Conservation (phyloP, 352 stramenopile genomes). For the Globisporangium ultimum region DNA sequence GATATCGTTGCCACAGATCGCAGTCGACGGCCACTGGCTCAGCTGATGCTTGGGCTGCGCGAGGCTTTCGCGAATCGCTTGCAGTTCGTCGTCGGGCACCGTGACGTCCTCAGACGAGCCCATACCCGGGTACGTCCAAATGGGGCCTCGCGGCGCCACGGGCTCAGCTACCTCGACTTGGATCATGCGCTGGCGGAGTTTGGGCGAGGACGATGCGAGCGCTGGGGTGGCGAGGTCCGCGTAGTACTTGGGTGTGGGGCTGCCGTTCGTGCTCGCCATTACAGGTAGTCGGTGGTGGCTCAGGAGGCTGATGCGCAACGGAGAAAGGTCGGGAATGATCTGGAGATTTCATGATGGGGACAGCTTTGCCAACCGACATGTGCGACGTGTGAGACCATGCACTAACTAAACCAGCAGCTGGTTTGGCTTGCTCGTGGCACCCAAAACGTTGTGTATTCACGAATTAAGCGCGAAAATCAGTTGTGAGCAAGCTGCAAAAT, state of each 20-base stretch:
- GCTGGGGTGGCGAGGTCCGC: not conserved
- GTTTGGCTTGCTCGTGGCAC: no score
- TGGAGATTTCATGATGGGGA: no score
- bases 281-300: not conserved
- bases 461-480: no score
- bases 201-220: not conserved
- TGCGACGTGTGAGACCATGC: no score
- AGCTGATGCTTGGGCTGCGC: constrained; percentile 32
- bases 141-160: constrained; percentile 3
- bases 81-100: constrained; percentile 23
- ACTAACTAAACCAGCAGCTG: no score
- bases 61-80: constrained; percentile 21
- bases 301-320: not conserved
- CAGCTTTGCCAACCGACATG: no score
- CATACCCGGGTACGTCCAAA: constrained; percentile 28
- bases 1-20: constrained; percentile 88
- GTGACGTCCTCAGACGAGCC: constrained; percentile 20
- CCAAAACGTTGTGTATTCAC: no score
- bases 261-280: not conserved
- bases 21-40: constrained; percentile 68
- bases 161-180: constrained; percentile 20
- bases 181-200: constrained; percentile 17
- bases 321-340: not conserved
- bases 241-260: not conserved
- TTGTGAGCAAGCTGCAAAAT: no score